Evolutionary conservation across 139 green algal species (phyloP).

Genomic region (Ostreobium quekettii): DNA sequence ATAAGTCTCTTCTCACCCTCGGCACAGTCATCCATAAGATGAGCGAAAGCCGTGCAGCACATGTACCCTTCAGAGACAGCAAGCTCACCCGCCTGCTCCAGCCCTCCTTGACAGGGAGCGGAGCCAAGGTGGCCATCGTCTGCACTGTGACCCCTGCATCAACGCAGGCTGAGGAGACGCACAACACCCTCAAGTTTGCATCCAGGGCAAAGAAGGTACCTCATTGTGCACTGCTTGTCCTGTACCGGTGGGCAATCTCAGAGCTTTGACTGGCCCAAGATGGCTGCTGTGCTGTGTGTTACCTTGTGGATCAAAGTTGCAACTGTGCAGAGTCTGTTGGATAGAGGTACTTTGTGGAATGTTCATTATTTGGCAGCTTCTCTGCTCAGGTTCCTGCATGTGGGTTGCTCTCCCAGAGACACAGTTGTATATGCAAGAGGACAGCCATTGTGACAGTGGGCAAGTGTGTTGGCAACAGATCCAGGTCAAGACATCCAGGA

Average conservation of each 20-base stretch:
- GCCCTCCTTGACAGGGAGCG: slow-evolving; percentile 51
- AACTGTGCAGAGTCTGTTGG: neutral
- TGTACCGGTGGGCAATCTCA: neutral
- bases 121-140: slow-evolving; percentile 65
- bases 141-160: slow-evolving; percentile 85
- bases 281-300: neutral
- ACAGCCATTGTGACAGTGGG: slow-evolving; percentile 3
- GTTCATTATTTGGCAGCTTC: neutral
- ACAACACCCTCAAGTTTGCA: slow-evolving; percentile 99
- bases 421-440: slow-evolving; percentile 22
- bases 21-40: slow-evolving; percentile 87
- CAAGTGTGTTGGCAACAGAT: slow-evolving; percentile 20
- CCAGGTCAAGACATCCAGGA: slow-evolving; percentile 25
- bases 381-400: neutral
- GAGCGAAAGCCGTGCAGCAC: slow-evolving; percentile 43
- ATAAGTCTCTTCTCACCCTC: slow-evolving; percentile 89
- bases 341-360: slow-evolving; percentile 6
- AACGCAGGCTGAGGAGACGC: slow-evolving; percentile 80
- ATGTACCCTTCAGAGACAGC: slow-evolving; percentile 82
- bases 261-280: slow-evolving; percentile 9
- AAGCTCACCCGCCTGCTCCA: slow-evolving; percentile 77
- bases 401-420: neutral
- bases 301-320: neutral
- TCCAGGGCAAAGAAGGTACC: slow-evolving; percentile 79
- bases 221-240: too few species aligned